Base-by-base conservation (phyloP, 768 basidiomycete species). In the Gelatoporia subvermispora region DNA sequence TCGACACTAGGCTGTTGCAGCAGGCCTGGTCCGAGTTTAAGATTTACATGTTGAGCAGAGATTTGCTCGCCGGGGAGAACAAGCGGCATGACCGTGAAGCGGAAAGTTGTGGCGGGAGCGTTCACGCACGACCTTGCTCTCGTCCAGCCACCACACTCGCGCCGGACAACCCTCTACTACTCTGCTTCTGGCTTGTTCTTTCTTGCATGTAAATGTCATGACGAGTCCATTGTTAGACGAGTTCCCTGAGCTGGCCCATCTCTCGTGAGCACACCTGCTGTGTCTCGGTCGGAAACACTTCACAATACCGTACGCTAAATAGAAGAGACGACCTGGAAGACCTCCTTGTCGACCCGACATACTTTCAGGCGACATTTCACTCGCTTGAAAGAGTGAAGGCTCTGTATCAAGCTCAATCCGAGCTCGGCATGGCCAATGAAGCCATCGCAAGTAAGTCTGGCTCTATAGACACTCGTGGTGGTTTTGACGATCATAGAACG, bases 311-410 rank as follows among this genome's bases (percentile, higher is more conserved):
- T 23, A 11, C 24, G 28, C n/a, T 21, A 18, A 44, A 10, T 59
- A 93, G 92, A 55, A 81, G 88, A 43, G 85, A 90, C 55, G 92
- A 93, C 58, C 75, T 98, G n/a, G 89, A 96, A 65, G 92, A 94
- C 60, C 70, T 96, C 4, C 69, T 96, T 18, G 73, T 76, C 13
- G 90, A 96, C 62, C 85, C 84, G 1, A 68, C 71, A 15, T 93
- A 93, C 64, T 93, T 94, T 55, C 87, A 94, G 63, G 88, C 93
- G 8, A 72, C 88, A 52, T 85, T 98, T 54, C 86, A 93, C 65
- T 81, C 88, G 1, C 68, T 95, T 9, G 71, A 81, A 2, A 72
- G 74, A 22, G 90, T 95, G 35, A 85, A 85, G 59, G 73, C 76
- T 15, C 71, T 93, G 49, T 85, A 93, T 54, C 76, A 81, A 51